Percentiles rank a stretch among this genome's conserved stretches.
Conservation (phyloP, 257 asterid species). For the Apocynum venetum region DNA sequence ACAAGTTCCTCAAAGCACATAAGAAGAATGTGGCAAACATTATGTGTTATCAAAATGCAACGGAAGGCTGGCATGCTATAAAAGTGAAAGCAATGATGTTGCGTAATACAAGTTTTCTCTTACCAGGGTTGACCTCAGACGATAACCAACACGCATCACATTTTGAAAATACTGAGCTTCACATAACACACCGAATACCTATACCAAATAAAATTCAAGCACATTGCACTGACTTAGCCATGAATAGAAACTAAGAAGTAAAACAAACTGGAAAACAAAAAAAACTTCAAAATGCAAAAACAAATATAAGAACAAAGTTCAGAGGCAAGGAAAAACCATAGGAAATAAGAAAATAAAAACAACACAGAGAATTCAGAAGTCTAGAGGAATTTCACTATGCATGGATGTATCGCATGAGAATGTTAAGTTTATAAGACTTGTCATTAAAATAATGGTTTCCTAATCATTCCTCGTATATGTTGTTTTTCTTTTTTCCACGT, state of each 20-base stretch:
- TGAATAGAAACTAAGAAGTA: neutral
- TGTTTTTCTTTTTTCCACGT: neutral
- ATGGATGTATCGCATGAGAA: neutral
- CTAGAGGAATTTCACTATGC: neutral
- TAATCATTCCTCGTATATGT: neutral
- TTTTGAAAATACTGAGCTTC: slow-evolving; percentile 97
- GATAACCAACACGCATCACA: slow-evolving; percentile 97
- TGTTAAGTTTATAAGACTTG: neutral
- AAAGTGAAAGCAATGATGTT: neutral
- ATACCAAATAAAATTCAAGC: slow-evolving; percentile 1
- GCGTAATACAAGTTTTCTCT: slow-evolving; percentile 23
- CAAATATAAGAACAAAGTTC: neutral
- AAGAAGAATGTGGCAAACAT: neutral
- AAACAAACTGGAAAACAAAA: neutral
- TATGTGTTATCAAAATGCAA: neutral
- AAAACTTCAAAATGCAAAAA: neutral
- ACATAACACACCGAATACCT: slow-evolving; percentile 71
- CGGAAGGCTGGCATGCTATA: neutral
- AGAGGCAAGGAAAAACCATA: neutral
- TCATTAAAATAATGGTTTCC: neutral
- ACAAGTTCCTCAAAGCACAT: neutral
- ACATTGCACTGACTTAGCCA: neutral
- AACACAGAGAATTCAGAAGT: neutral
- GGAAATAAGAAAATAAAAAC: neutral
- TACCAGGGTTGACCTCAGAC: slow-evolving; percentile 89